These are phyloP conservation scores for Lotmaria passim DNA, from an alignment of 208 protist species.

Conservation along the genomic window DNA sequence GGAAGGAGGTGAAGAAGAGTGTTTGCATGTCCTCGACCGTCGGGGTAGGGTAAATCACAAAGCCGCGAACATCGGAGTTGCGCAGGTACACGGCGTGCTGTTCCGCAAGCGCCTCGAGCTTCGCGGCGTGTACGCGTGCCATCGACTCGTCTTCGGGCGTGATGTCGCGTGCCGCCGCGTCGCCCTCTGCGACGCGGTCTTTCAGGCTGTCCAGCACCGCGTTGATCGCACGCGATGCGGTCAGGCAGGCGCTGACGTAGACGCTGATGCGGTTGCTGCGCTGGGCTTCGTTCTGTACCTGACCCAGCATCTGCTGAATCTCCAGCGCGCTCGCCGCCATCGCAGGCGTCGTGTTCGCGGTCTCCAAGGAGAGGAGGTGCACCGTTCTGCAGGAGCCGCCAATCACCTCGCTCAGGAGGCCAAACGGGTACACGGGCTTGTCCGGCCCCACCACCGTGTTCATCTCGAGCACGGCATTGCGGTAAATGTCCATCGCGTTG, in stretches of 20 bases:
- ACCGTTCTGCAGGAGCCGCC: slow-evolving; percentile 37
- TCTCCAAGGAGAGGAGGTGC: slow-evolving; percentile 33
- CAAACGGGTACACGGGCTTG: slow-evolving; percentile 24
- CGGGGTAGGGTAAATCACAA: slow-evolving; percentile 27
- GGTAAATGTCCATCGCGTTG: slow-evolving; percentile 31
- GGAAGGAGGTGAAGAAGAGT: slow-evolving; percentile 24
- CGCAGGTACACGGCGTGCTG: slow-evolving; percentile 44
- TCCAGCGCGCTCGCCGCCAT: slow-evolving; percentile 18
- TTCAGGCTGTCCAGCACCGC: not conserved
- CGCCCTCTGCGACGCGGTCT: not conserved
- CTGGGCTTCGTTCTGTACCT: slow-evolving; percentile 21
- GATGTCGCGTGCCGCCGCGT: not conserved
- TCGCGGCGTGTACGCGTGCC: slow-evolving; percentile 5
- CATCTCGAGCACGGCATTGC: slow-evolving; percentile 27
- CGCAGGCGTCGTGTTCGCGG: slow-evolving; percentile 1
- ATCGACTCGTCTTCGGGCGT: slow-evolving; percentile 4
- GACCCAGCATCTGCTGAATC: slow-evolving; percentile 28
- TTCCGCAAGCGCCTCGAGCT: slow-evolving; percentile 27
- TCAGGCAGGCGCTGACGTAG: slow-evolving; percentile 30
- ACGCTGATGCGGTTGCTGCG: slow-evolving; percentile 24
- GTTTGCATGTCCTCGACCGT: slow-evolving; percentile 24
- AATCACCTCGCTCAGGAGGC: slow-evolving; percentile 39
- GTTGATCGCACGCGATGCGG: slow-evolving; percentile 3
- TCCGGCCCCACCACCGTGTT: slow-evolving; percentile 3
- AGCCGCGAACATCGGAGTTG: slow-evolving; percentile 15